Conservation (phyloP, 2,329 filamentous ascomycete species). For the Sporothrix brasiliensis region DNA sequence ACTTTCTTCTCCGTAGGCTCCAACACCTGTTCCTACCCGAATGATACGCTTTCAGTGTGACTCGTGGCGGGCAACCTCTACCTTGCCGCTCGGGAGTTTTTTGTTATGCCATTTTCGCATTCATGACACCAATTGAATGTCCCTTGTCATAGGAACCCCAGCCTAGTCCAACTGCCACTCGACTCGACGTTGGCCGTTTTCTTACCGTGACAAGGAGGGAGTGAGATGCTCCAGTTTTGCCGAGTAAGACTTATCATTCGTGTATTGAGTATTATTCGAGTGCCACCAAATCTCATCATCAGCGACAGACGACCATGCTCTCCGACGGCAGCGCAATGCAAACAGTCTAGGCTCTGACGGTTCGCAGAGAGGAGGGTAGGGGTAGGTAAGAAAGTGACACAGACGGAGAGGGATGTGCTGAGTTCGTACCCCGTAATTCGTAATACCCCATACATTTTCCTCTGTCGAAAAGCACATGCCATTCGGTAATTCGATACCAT, state of each 20-base stretch:
- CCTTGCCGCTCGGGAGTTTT: constrained; percentile 15
- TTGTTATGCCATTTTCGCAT: background rate
- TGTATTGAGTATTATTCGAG: background rate
- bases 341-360: constrained; percentile 4
- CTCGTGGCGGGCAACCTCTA: constrained; percentile 11
- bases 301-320: background rate
- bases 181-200: constrained; percentile 1
- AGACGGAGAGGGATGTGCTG: background rate
- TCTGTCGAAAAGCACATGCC: constrained; percentile 7
- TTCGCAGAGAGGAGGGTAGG: background rate
- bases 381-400: constrained; percentile 9
- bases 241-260: background rate
- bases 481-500: constrained; percentile 4
- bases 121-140: background rate
- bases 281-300: background rate
- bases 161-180: constrained; percentile 6
- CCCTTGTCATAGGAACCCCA: too few species aligned
- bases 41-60: constrained; percentile 7
- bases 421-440: constrained; percentile 6
- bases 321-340: background rate
- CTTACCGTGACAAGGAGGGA: background rate
- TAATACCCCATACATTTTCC: background rate
- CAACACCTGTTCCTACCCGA: background rate
- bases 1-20: background rate
- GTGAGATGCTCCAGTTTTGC: background rate